phyloP scores from a whole-genome alignment of 306 rosid species.

The Pyrus communis region DNA sequence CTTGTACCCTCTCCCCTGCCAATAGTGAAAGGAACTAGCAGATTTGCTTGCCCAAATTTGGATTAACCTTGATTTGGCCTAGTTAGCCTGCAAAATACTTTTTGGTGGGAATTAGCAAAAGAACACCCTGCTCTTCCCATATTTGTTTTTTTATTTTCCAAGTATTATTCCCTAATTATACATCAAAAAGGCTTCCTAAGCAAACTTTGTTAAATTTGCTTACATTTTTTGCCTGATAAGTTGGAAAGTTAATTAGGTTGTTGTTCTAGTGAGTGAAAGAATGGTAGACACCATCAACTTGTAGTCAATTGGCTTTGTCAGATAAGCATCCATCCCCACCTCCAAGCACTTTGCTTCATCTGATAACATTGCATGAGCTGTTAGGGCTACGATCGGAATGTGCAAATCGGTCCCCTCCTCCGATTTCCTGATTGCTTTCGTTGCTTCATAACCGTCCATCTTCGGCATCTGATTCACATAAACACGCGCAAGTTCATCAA shows the following conservation, averaged over 20 bases:
- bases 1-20: too few species aligned
- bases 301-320: conserved; percentile 95
- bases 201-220: neutral
- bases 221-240: neutral
- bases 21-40: too few species aligned
- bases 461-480: conserved; percentile 78
- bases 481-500: neutral
- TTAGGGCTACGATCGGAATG: conserved; percentile 89
- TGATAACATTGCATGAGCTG: conserved; percentile 98
- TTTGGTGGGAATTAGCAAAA: neutral
- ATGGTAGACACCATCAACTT: conserved; percentile 94
- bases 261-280: conserved; percentile 66
- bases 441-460: conserved; percentile 99
- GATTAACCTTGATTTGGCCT: neutral
- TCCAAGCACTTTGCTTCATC: conserved; percentile 98
- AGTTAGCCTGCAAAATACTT: neutral
- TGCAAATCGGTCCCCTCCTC: conserved; percentile 64
- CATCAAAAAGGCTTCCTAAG: neutral
- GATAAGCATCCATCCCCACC: conserved; percentile 99
- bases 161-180: neutral
- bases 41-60: neutral
- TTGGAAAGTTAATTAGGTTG: conserved; percentile 8
- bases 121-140: neutral
- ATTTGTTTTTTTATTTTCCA: neutral
- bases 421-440: conserved; percentile 81